Conservation (phyloP, 2,329 filamentous ascomycete genomes). For the Aspergillus pseudotamarii region DNA sequence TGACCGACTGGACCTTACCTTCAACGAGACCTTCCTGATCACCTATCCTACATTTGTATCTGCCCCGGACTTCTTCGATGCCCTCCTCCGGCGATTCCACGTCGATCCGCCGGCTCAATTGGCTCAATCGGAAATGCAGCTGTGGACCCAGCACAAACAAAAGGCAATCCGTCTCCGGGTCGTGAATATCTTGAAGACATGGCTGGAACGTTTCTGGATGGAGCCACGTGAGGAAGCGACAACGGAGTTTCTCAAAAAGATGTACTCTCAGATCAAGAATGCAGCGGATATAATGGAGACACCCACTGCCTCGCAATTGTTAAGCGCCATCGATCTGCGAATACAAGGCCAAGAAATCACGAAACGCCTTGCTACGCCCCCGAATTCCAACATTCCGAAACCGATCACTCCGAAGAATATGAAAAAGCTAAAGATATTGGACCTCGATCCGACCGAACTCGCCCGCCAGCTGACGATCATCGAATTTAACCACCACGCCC, state of each 20-base stretch:
- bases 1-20: slow-evolving; percentile 85
- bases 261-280: slow-evolving; percentile 73
- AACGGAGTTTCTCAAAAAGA: slow-evolving; percentile 75
- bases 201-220: slow-evolving; percentile 98
- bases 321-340: slow-evolving; percentile 81
- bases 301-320: slow-evolving; percentile 66
- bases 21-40: slow-evolving; percentile 92
- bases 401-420: slow-evolving; percentile 95
- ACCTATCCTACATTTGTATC: slow-evolving; percentile 91
- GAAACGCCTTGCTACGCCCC: slow-evolving; percentile 77
- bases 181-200: slow-evolving; percentile 92
- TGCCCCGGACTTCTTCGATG: slow-evolving; percentile 81
- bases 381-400: slow-evolving; percentile 75
- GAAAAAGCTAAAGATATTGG: slow-evolving; percentile 94
- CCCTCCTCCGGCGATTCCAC: slow-evolving; percentile 73
- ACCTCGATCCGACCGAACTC: slow-evolving; percentile 90
- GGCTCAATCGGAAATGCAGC: not conserved
- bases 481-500: slow-evolving; percentile 84
- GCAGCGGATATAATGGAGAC: slow-evolving; percentile 13
- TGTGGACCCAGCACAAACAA: slow-evolving; percentile 76
- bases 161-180: slow-evolving; percentile 88
- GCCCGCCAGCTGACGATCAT: slow-evolving; percentile 92
- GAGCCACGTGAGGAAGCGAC: slow-evolving; percentile 69
- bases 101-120: slow-evolving; percentile 2
- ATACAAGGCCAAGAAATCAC: slow-evolving; percentile 80